Base-by-base conservation (phyloP, 176 grass and related monocot species). In the Musa itinerans region DNA sequence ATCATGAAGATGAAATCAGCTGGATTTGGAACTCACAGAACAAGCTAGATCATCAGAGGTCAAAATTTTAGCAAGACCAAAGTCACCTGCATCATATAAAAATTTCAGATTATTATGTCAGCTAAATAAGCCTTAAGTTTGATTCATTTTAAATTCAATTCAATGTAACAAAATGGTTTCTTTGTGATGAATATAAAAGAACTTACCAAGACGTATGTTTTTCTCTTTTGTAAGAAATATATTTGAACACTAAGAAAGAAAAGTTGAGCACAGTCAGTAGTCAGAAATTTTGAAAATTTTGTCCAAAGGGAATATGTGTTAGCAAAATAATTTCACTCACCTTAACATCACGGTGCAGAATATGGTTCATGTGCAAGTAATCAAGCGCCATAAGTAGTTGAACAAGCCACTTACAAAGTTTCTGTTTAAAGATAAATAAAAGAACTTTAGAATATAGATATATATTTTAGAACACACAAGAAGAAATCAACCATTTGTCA, bases 261-360 rank as follows among this genome's bases (percentile, higher is more conserved):
- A 74, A 83, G 88, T 87, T 16, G 8, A 53, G 9, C 50, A 74
- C n/a, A 84, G 85, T 75, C 75, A 52, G 64, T 72, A 12, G n/a
- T 52, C 14, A 73, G 27, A 66, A 66, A 77, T n/a, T 80, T 74
- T 64, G 43, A 27, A 73, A 17, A 68, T 55, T 10, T 34, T 12
- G 2, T 22, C 10, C n/a, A 68, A 50, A 9, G 20, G 54, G 12
- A 50, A 51, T 43, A 8, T 49, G 9, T 48, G 64, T 11, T 17
- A 66, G 61, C 34, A 69, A 51, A 68, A 78, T 57, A 78, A 22
- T 9, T 53, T 29, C 63, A 76, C 80, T 81, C 56, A 96, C 93
- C 87, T 96, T 96, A 50, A 96, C 93, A 85, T 96, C 93, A 67
- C 93, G 87, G 65, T 96, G 93, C 83, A 96, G 89, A 82, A 96